Conservation (phyloP, 1,139 yeast species). For the Nadsonia commutata region DNA sequence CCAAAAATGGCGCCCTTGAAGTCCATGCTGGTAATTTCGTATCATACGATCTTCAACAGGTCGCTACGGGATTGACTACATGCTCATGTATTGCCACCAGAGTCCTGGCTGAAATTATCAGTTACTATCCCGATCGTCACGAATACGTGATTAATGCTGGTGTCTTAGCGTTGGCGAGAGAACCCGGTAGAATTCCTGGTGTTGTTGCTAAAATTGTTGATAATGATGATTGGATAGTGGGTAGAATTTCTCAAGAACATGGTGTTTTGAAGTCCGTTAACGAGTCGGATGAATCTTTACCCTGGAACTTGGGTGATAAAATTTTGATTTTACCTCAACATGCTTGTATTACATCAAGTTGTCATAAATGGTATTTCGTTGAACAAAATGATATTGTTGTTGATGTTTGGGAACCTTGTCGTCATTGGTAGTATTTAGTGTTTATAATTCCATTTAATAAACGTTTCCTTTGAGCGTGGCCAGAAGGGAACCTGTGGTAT, state of each 20-base stretch:
- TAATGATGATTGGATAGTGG: conserved; percentile 36
- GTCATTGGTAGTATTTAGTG: conserved; percentile 48
- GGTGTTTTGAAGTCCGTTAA: conserved; percentile 30
- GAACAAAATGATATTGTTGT: conserved; percentile 36
- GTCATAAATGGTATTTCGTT: conserved; percentile 44
- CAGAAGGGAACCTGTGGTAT: too few species aligned
- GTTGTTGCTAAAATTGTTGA: conserved; percentile 32
- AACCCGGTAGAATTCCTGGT: conserved; percentile 32
- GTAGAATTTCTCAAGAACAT: conserved; percentile 41
- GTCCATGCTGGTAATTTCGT: conserved; percentile 72
- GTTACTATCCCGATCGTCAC: conserved; percentile 43
- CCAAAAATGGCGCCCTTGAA: conserved; percentile 29
- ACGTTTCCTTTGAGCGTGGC: too few species aligned
- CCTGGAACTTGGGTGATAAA: conserved; percentile 34
- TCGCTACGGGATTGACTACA: conserved; percentile 45
- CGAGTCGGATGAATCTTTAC: conserved; percentile 35
- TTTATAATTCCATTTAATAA: too few species aligned
- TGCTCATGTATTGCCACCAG: conserved; percentile 37
- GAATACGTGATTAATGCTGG: conserved; percentile 64
- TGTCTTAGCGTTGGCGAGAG: conserved; percentile 54
- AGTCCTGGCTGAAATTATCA: conserved; percentile 50
- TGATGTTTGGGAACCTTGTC: conserved; percentile 62
- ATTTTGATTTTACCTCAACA: conserved; percentile 56
- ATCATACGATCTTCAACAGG: conserved; percentile 61
- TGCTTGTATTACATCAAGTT: conserved; percentile 57